Percentiles rank a stretch among this genome's conserved stretches.
Evolutionary conservation across 2,329 filamentous ascomycete species (phyloP).

Genomic region (Apiospora phragmitis): DNA sequence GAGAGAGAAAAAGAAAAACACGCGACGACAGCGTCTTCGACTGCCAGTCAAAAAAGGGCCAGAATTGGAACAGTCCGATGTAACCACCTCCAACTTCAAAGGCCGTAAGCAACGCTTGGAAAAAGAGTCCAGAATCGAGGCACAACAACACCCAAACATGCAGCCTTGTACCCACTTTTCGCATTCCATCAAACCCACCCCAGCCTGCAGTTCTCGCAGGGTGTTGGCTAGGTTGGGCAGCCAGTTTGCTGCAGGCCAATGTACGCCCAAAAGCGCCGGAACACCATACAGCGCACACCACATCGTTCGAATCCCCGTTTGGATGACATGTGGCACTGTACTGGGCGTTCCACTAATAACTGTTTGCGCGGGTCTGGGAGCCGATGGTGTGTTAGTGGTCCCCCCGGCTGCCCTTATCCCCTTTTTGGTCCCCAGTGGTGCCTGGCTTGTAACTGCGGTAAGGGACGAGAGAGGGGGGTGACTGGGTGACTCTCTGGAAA

Average conservation of each 20-base stretch:
- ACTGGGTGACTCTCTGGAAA: not conserved
- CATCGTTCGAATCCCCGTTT: slow-evolving; percentile 28
- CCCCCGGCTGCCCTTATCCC: not conserved
- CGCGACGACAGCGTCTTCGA: not conserved
- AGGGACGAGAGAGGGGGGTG: not conserved
- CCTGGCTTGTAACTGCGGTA: slow-evolving; percentile 11
- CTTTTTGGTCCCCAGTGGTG: slow-evolving; percentile 6
- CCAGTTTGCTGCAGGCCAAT: slow-evolving; percentile 21
- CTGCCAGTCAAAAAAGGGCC: not conserved
- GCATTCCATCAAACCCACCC: slow-evolving; percentile 2
- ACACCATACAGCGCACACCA: slow-evolving; percentile 29
- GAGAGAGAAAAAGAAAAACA: not conserved
- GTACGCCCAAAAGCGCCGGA: slow-evolving; percentile 27
- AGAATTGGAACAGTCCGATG: not conserved
- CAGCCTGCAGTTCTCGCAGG: slow-evolving; percentile 5
- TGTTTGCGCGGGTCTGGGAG: slow-evolving; percentile 16
- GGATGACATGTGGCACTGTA: slow-evolving; percentile 34
- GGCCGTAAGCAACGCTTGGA: not conserved
- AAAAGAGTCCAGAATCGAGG: not conserved
- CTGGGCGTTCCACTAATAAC: slow-evolving; percentile 10
- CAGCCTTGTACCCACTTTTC: not conserved
- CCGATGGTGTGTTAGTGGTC: slow-evolving; percentile 10
- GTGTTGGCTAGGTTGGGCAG: slow-evolving; percentile 11
- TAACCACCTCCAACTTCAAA: not conserved
- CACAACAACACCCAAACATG: not conserved